Percentiles rank a stretch among this genome's conserved stretches.
These are phyloP conservation scores for Saccharomycopsis oosterbeekiorum DNA, from an alignment of 805 yeast species.

Conservation along the genomic window DNA sequence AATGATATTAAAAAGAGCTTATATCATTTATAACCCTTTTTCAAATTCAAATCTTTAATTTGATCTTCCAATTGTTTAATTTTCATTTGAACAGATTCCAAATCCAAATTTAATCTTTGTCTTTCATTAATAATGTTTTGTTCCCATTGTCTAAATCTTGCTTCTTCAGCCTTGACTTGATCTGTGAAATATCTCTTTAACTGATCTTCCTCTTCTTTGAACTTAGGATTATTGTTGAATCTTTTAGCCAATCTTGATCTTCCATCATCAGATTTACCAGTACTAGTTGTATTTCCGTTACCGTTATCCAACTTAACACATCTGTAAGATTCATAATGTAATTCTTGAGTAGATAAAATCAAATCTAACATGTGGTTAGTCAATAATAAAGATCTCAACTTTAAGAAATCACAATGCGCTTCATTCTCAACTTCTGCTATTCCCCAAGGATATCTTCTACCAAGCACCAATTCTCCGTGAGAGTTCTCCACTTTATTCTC, in stretches of 20 bases:
- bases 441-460: slow-evolving; percentile 89
- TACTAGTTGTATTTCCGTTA: slow-evolving; percentile 20
- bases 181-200: slow-evolving; percentile 91
- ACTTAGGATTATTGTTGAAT: slow-evolving; percentile 74
- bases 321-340: slow-evolving; percentile 76
- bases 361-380: slow-evolving; percentile 80
- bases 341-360: slow-evolving; percentile 66
- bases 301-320: slow-evolving; percentile 48
- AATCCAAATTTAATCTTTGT: slow-evolving; percentile 85
- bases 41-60: slow-evolving; percentile 51
- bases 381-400: slow-evolving; percentile 65
- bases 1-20: too few relatives aligned
- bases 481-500: slow-evolving; percentile 58
- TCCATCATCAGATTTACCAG: slow-evolving; percentile 32
- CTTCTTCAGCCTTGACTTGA: slow-evolving; percentile 94
- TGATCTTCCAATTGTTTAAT: slow-evolving; percentile 67
- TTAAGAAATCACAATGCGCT: slow-evolving; percentile 74
- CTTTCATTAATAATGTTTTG: slow-evolving; percentile 92
- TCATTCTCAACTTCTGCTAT: slow-evolving; percentile 81
- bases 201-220: slow-evolving; percentile 92
- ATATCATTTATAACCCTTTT: slow-evolving; percentile 32
- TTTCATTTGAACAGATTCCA: slow-evolving; percentile 78
- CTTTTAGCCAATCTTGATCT: slow-evolving; percentile 26
- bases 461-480: slow-evolving; percentile 58
- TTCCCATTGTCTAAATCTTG: slow-evolving; percentile 97